These are phyloP conservation scores for Aspergillus fischeri DNA, from an alignment of 2,329 filamentous ascomycete species.

Conservation along the genomic window DNA sequence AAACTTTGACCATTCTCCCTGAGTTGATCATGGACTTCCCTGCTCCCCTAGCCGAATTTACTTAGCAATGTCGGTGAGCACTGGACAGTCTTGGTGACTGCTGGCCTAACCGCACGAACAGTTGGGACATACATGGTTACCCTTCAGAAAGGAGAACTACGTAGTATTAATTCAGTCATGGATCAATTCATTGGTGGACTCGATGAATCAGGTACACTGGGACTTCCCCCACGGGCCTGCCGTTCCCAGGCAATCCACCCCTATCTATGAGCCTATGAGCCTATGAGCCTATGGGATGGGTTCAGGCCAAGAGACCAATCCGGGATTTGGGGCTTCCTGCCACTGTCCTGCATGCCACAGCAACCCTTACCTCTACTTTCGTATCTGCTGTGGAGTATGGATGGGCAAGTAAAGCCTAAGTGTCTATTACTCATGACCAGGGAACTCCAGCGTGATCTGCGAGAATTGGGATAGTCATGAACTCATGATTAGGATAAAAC, in stretches of 20 bases:
- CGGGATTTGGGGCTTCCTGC: background rate
- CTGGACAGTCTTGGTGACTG: background rate
- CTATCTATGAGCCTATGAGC: background rate
- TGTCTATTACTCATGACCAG: background rate
- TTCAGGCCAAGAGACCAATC: too few species aligned
- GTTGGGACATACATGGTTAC: too few species aligned
- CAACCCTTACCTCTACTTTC: background rate
- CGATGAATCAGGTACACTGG: background rate
- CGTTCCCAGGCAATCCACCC: background rate
- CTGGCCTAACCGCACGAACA: background rate
- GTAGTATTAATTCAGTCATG: background rate
- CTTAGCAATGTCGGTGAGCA: background rate
- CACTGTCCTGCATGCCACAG: background rate
- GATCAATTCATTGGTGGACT: background rate
- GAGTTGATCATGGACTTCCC: background rate
- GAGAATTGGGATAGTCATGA: background rate
- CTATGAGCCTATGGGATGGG: too few species aligned
- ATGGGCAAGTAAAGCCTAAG: background rate
- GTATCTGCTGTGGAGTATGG: background rate
- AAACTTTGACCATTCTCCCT: slow-evolving; percentile 1
- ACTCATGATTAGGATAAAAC: background rate
- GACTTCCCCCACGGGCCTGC: background rate
- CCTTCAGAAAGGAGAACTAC: too few species aligned
- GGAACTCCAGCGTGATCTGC: background rate
- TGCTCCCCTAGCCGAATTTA: background rate